Conservation (phyloP, 768 basidiomycete species). For the Mycena floridula region DNA sequence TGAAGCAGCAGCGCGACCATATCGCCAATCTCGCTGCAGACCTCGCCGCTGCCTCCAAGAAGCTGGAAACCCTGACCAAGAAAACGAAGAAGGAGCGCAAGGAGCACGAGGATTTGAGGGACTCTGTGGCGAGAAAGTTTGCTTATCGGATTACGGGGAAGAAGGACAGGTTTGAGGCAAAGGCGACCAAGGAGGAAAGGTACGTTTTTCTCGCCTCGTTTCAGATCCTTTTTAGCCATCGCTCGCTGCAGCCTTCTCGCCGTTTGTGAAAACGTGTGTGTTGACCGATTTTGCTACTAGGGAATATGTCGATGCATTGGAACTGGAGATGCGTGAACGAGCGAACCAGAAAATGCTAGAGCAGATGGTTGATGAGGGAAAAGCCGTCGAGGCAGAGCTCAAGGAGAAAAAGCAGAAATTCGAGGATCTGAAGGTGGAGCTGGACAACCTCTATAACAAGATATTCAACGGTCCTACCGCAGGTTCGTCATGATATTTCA, state of each 20-base stretch:
- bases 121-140: conserved; percentile 31
- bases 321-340: conserved; percentile 32
- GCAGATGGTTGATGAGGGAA: conserved; percentile 28
- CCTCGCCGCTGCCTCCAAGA: conserved; percentile 16
- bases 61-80: conserved; percentile 21
- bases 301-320: conserved; percentile 40
- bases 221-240: no score
- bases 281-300: no score
- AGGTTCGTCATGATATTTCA: not conserved
- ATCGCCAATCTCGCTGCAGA: conserved; percentile 27
- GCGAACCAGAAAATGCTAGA: conserved; percentile 24
- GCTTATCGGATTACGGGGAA: conserved; percentile 35
- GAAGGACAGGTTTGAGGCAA: conserved; percentile 35
- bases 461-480: conserved; percentile 37
- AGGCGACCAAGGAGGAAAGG: conserved; percentile 40
- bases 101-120: conserved; percentile 33
- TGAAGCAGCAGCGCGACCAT: conserved; percentile 28
- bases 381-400: conserved; percentile 27
- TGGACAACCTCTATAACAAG: conserved; percentile 30
- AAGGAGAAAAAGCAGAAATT: conserved; percentile 22
- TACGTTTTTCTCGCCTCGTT: conserved; percentile 12
- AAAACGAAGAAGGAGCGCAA: conserved; percentile 40
- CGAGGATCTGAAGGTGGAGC: conserved; percentile 26
- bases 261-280: no score
- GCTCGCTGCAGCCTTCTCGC: not conserved